Percentiles rank a stretch among this genome's conserved stretches.
These are phyloP conservation scores for Nematocida homosporus DNA, from an alignment of 371 early-diverging fungal species.

Conservation along the genomic window DNA sequence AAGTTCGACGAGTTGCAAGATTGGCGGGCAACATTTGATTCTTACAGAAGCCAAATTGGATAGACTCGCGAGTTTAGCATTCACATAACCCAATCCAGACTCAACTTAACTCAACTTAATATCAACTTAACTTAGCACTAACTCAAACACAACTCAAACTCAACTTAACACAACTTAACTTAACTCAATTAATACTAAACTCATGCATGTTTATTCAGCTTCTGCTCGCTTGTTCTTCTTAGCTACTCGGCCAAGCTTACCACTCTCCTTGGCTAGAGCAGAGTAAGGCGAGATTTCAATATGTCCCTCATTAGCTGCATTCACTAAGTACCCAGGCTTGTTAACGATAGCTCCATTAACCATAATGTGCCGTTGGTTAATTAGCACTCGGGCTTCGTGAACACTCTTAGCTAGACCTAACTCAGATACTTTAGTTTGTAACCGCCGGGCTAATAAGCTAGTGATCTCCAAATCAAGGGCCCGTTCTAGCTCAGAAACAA, in stretches of 20 bases:
- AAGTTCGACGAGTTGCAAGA: too few relatives aligned
- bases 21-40: too few relatives aligned
- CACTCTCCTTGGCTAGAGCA: constrained; percentile 14
- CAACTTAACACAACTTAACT: not conserved
- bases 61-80: too few relatives aligned
- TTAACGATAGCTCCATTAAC: constrained; percentile 64
- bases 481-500: constrained; percentile 94
- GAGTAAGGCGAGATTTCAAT: constrained; percentile 62
- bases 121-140: too few relatives aligned
- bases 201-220: constrained; percentile 30
- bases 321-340: constrained; percentile 66
- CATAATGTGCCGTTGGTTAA: constrained; percentile 71
- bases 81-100: too few relatives aligned
- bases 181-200: not conserved
- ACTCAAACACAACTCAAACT: too few relatives aligned
- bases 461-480: constrained; percentile 92
- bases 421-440: constrained; percentile 98
- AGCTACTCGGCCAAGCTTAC: constrained; percentile 37
- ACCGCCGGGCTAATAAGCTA: constrained; percentile 95
- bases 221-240: constrained; percentile 22
- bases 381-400: constrained; percentile 97
- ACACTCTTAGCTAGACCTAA: constrained; percentile 94
- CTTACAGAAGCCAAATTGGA: too few relatives aligned
- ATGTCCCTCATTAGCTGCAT: constrained; percentile 62
- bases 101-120: too few relatives aligned